Evolutionary conservation across 2,329 filamentous ascomycete genomes (phyloP), one percentile per base, ranked within the genome.

Genomic region (Aspergillus calidoustus): DNA sequence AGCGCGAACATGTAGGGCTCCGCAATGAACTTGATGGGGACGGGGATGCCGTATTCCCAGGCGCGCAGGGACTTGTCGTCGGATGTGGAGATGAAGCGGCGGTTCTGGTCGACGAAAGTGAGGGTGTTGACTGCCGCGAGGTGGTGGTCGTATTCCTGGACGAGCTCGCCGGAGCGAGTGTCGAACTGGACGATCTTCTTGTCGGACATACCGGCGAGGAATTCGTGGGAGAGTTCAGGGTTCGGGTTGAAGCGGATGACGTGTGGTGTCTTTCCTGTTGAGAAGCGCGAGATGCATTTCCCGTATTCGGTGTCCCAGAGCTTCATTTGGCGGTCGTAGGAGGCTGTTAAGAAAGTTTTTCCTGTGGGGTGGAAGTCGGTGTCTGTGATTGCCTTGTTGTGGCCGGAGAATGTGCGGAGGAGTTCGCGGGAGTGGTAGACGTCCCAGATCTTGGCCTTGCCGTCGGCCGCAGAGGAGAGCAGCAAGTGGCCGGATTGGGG

Each of bases 171-270:
- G 7, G 89, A 88, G 30, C 96, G 87, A 2, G 89, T 93, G 77
- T 99, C 95, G 78, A 96, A 99, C 74, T 99, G 95, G 47, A 99
- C 86, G 69, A 99, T 99, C 83, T 97, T 97, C 83, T 99, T 99
- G 79, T 99, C 94, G 43, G 92, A 95, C 92, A 98, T 96, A 71
- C 95, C 95, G 1, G 93, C 93, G 59, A 99, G 80, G 78, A 99
- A 99, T 77, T 98, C 94, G 75, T 95, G 90, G 8, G 89, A 87
- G 67, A 90, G 87, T 57, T 91, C 88, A 0, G 85, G 81, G 53
- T 88, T 87, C 0, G 94, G 93, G 78, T 98, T 96, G 84, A 98
- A 98, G 68, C 91, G 89, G 69, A 99, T 84, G 56, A 97, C 93
- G 74, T 99, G 95, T 5, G 95, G 94, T 15, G 93, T 98, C 81